Conservation (phyloP, 2,329 filamentous ascomycete species). For the Venturia oleaginea region DNA sequence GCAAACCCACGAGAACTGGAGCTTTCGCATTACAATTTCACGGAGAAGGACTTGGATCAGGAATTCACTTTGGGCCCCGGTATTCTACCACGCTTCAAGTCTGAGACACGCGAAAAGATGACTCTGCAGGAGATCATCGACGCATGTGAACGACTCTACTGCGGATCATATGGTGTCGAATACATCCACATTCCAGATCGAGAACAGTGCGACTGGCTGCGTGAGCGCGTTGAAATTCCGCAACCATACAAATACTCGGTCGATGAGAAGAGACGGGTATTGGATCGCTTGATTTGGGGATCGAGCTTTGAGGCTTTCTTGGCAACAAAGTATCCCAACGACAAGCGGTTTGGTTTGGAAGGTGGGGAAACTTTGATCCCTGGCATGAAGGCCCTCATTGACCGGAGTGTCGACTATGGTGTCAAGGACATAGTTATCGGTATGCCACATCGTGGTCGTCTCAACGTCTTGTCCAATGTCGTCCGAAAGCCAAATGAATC, state of each 20-base stretch:
- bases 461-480: slow-evolving; percentile 97
- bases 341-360: slow-evolving; percentile 98
- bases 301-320: slow-evolving; percentile 95
- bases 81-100: slow-evolving; percentile 89
- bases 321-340: slow-evolving; percentile 96
- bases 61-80: slow-evolving; percentile 89
- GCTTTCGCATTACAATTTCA: slow-evolving; percentile 90
- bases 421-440: slow-evolving; percentile 99
- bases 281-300: slow-evolving; percentile 97
- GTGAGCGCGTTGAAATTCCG: slow-evolving; percentile 88
- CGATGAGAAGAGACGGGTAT: slow-evolving; percentile 94
- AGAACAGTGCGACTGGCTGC: slow-evolving; percentile 96
- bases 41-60: slow-evolving; percentile 83
- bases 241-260: slow-evolving; percentile 94
- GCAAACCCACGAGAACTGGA: slow-evolving; percentile 85
- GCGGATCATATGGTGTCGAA: slow-evolving; percentile 92
- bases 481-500: slow-evolving; percentile 99
- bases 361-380: slow-evolving; percentile 94
- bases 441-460: slow-evolving; percentile 97
- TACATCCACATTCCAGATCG: slow-evolving; percentile 98
- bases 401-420: slow-evolving; percentile 95
- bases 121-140: slow-evolving; percentile 87
- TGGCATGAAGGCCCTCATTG: slow-evolving; percentile 98
- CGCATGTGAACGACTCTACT: slow-evolving; percentile 92
- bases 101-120: slow-evolving; percentile 87